A percentile compares a stretch with the other conserved stretches of the same genome.
Evolutionary conservation across 192 early-diverging fungal genomes (phyloP).

Genomic region (Obelidium mucronatum): DNA sequence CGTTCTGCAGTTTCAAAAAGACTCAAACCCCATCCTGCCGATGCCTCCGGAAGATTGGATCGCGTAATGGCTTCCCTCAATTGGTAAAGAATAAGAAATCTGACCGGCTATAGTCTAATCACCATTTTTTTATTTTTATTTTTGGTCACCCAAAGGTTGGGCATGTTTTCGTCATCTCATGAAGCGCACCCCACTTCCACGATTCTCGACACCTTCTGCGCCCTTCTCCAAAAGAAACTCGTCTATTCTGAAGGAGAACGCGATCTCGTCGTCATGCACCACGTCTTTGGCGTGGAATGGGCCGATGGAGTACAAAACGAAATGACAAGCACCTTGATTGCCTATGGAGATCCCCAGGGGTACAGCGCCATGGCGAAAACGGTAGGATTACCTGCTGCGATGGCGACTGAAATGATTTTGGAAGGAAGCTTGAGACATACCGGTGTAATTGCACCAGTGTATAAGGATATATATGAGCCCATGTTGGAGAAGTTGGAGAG

Average conservation of each 20-base stretch:
- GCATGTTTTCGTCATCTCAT: background rate
- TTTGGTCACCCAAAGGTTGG: no score
- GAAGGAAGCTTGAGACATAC: constrained; percentile 60
- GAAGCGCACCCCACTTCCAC: constrained; percentile 46
- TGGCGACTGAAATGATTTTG: constrained; percentile 64
- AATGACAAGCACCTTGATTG: constrained; percentile 55
- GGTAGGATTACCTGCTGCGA: constrained; percentile 65
- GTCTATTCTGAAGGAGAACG: constrained; percentile 91
- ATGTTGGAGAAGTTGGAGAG: constrained; percentile 86
- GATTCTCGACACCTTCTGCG: constrained; percentile 85
- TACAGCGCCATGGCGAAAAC: constrained; percentile 67
- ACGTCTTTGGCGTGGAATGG: constrained; percentile 93
- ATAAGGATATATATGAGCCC: constrained; percentile 86
- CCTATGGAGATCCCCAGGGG: constrained; percentile 63
- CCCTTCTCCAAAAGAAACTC: constrained; percentile 95
- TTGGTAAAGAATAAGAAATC: constrained; percentile 52
- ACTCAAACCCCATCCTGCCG: constrained; percentile 24
- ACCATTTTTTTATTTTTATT: background rate
- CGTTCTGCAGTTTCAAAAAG: constrained; percentile 5
- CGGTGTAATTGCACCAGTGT: constrained; percentile 94
- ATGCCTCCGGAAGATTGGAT: constrained; percentile 12
- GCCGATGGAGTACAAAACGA: constrained; percentile 68
- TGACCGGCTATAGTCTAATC: background rate
- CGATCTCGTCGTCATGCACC: constrained; percentile 98
- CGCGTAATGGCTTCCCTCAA: constrained; percentile 56